Base-by-base conservation (phyloP, 495 filamentous ascomycete species). In the Neurospora sp. region DNA sequence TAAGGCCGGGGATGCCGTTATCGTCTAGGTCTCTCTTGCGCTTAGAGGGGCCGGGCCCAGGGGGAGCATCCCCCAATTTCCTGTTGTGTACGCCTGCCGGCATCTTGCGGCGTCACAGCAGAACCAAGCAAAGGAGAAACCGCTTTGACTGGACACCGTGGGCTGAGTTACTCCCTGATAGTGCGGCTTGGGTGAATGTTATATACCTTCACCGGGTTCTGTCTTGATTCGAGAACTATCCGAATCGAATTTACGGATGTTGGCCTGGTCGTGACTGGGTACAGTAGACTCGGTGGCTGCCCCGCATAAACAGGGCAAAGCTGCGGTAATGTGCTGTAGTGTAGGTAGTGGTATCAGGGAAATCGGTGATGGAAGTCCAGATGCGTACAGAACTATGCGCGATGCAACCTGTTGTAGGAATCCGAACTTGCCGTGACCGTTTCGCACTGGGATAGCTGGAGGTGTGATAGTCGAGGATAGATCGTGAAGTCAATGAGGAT, bases 1-100 rank as follows among this genome's bases (percentile, higher is more conserved):
- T 69, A 73, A 75, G 74, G 74, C 23, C 23, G 54, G 80, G 79
- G 72, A 75, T 77, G 72, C 77, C 79, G 72, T 76, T 81, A 73
- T 84, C 83, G 76, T 85, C 82, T 62, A 76, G 75, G 70, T 81
- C 79, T 70, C 82, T 81, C 71, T 83, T 84, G 70, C 83, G 82
- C 78, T 85, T 84, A 31, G 23, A 62, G 54, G 54, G 12, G 23
- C 54, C 12, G 54, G 54, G 54, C 27, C 54, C 54, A 31, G 12
- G 23, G 27, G 27, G 12, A 14, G 5, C 23, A 31, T 35, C 27
- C 54, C 54, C 54, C 54, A 6, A 35, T 62, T 16, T 62, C 54
- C 23, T 18, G 54, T 62, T 31, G 27, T 62, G 54, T 27, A 62
- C 12, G 54, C 27, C 54, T 62, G 54, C 23, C 23, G 54, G 54